Base-by-base conservation (phyloP, 2,329 filamentous ascomycete species). In the Colletotrichum endophyticum region DNA sequence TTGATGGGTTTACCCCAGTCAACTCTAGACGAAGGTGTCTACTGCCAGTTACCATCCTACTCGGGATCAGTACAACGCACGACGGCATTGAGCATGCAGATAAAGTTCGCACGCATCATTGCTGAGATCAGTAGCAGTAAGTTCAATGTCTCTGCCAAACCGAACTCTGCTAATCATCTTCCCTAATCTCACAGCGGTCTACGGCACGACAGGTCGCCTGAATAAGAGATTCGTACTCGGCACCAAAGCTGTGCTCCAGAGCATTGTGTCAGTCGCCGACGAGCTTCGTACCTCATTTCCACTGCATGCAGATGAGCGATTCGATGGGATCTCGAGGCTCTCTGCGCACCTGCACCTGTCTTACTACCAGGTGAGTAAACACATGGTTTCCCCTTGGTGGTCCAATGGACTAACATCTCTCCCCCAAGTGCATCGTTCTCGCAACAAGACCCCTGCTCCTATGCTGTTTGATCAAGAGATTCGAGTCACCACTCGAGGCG, bases 1-100 rank as follows among this genome's bases (percentile, higher is more conserved):
- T 78, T 90, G 5, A 89, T 91, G 88, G 89, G 90, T 0, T 76
- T 90, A 0, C 89, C 90, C 0, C 85, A 88, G 57, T 87, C 87
- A 0, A 84, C 91, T 1, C 82, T 84, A 8, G 88, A 91, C 62
- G 86, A 90, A 22, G 88, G 91, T 57, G 86, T 92, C 1, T 84
- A 87, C 8, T 86, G 87, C 3, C 83, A 84, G 27, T 77, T 85
- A 2, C 84, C 84, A 0, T 78, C 79, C 7, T 85, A 82, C 13
- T 77, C 76, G 1, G 84, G 82, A 1, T 82, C 81, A 0, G 25
- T 78, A 0, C 80, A 83, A 9, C 77, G 83, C 8, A 79, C 78
- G 0, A 78, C 81, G 1, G 82, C 83, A 0, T 77, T 85, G 22
- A 78, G 81, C 4, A 84, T 85, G 84, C 83, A 84, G 39, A 81